Base-by-base conservation (phyloP, 768 basidiomycete species). In the Rhodocollybia butyracea region DNA sequence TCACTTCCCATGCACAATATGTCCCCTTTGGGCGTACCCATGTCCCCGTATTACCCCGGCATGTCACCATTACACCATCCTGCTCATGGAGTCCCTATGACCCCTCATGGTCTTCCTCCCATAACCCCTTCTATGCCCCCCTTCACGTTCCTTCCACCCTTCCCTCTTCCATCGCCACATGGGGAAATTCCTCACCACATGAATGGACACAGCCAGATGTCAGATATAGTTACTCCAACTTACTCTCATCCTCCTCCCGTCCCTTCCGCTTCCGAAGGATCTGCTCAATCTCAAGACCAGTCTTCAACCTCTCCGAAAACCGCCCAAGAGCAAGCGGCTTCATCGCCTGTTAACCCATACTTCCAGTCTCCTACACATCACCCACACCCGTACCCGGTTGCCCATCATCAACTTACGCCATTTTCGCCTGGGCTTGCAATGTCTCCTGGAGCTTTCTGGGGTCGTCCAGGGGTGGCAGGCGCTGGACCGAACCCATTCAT, bases 111-210 rank as follows among this genome's bases (percentile, higher is more conserved):
- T 0, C 73, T 94, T n/a, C 90, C 91, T 13, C 89, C 91, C 1
- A 93, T 97, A 64, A 97, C 95, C n/a, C 94, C 95, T 0, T 90
- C 89, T 57, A 98, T 98, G 95, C 96, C 96, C 1, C 85, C 92
- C 5, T 98, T 97, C 72, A 86, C 85, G 12, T 95, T 97, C 69
- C 76, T 88, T 34, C 78, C 82, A 17, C 82, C 82, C 51, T 42
- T 61, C 3, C 60, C 60, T 31, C 57, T 63, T 57, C 58, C 60
- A 7, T 58, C 59, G 24, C 51, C 61, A n/a, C 42, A 51, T 40
- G 40, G 34, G 3, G 41, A 54, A 21, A 30, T 13, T 8, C 24
- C 39, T 46, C 22, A n/a, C n/a, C n/a, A n/a, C n/a, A n/a, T n/a
- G n/a, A n/a, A n/a, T n/a, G n/a, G n/a, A n/a, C n/a, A n/a, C n/a